Conservation (phyloP, 805 yeast species). For the Spathaspora girioi region DNA sequence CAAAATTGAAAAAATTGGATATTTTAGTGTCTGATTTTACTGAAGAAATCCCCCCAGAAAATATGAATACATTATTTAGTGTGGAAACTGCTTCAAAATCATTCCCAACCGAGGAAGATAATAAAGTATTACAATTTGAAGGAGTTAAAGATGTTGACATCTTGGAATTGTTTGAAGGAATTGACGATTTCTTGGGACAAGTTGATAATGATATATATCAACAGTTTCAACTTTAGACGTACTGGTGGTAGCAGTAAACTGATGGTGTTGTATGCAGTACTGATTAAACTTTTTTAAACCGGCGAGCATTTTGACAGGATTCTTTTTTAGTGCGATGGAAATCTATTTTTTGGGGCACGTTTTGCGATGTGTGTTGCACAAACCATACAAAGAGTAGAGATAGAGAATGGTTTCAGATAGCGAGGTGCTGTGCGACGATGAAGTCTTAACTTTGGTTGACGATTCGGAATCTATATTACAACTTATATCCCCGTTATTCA, state of each 20-base stretch:
- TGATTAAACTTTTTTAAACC: no score
- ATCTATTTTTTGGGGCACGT: background rate
- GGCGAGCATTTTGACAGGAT: background rate
- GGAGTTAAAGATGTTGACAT: background rate
- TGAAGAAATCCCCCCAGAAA: conserved; percentile 5
- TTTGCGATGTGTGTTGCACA: background rate
- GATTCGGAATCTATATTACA: background rate
- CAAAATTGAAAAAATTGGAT: conserved; percentile 6
- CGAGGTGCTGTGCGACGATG: background rate
- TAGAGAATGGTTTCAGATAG: background rate
- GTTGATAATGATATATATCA: conserved; percentile 5
- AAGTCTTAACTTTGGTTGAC: background rate
- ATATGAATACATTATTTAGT: conserved; percentile 4
- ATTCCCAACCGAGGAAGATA: conserved; percentile 3
- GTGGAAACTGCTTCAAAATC: conserved; percentile 5
- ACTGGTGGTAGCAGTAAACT: no score
- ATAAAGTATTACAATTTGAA: conserved; percentile 2
- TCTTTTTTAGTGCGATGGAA: background rate
- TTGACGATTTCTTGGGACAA: conserved; percentile 4
- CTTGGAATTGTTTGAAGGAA: conserved; percentile 2
- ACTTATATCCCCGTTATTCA: conserved; percentile 26
- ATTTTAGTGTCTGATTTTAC: conserved; percentile 7
- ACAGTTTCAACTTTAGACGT: background rate
- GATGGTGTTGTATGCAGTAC: background rate
- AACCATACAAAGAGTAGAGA: no score